Conservation (phyloP, 169 alveolate genomes). For the Eimeria sp. region DNA sequence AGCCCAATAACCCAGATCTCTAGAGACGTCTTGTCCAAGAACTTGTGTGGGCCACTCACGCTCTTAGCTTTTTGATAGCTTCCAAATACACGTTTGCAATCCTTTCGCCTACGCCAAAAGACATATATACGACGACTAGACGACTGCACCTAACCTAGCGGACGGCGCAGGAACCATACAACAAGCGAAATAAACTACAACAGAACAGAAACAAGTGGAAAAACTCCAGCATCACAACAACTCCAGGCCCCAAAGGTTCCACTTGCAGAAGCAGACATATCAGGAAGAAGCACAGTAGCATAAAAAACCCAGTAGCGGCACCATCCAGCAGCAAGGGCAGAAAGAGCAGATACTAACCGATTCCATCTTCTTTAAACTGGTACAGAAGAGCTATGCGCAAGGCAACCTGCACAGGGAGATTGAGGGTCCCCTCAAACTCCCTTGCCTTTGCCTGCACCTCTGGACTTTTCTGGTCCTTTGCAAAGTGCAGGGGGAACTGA, state of each 20-base stretch:
- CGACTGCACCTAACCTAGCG: neutral
- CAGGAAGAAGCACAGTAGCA: neutral
- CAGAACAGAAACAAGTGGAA: neutral
- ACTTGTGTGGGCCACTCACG: neutral
- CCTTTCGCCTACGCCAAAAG: constrained; percentile 23
- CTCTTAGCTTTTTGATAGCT: neutral
- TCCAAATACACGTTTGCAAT: constrained; percentile 43
- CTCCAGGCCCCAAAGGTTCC: neutral
- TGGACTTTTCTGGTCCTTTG: constrained; percentile 63
- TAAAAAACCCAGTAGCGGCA: neutral
- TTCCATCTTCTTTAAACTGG: constrained; percentile 40
- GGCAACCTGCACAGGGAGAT: constrained; percentile 37
- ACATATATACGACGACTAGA: neutral
- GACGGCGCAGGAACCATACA: neutral
- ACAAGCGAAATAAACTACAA: neutral
- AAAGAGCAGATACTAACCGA: constrained; percentile 16
- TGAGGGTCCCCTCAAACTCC: neutral
- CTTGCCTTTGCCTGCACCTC: constrained; percentile 67
- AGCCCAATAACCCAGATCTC: too few relatives aligned
- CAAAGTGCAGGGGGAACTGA: neutral
- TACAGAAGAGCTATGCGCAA: constrained; percentile 66
- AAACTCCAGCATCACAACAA: neutral
- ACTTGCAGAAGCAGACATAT: neutral
- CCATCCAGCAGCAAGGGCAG: constrained; percentile 17
- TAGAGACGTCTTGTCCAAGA: neutral